These are phyloP conservation scores for Yamadazyma scolyti DNA, from an alignment of 805 yeast genomes.

Conservation along the genomic window DNA sequence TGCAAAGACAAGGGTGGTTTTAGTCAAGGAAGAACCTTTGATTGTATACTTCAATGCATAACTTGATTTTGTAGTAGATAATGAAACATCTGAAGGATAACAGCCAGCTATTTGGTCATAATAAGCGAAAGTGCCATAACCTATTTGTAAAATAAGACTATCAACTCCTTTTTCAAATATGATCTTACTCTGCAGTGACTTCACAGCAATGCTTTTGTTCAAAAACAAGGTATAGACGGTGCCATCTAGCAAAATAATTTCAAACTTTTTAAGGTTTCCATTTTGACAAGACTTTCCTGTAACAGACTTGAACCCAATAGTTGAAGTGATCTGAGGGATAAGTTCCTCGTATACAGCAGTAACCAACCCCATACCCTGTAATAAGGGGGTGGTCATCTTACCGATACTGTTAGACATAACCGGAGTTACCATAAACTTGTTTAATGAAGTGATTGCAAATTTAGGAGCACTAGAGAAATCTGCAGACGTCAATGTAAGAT, in stretches of 20 bases:
- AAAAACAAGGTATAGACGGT: conserved; percentile 19
- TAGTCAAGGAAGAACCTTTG: conserved; percentile 44
- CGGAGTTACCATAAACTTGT: conserved; percentile 14
- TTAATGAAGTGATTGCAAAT: conserved; percentile 7
- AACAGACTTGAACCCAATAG: conserved; percentile 29
- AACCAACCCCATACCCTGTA: conserved; percentile 78
- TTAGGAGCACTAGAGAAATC: conserved; percentile 8
- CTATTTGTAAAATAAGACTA: conserved; percentile 21
- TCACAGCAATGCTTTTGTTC: conserved; percentile 16
- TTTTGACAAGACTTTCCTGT: conserved; percentile 12
- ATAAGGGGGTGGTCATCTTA: conserved; percentile 51
- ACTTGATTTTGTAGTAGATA: conserved; percentile 25
- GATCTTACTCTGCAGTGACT: conserved; percentile 11
- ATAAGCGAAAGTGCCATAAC: conserved; percentile 20
- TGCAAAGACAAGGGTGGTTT: conserved; percentile 51
- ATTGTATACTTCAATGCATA: conserved; percentile 43
- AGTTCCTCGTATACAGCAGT: conserved; percentile 56
- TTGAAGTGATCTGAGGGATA: conserved; percentile 54
- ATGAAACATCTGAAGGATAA: conserved; percentile 48
- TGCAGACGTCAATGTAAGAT: conserved; percentile 10
- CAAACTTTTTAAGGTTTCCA: conserved; percentile 12
- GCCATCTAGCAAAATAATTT: conserved; percentile 12
- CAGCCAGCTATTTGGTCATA: conserved; percentile 65
- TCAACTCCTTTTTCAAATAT: conserved; percentile 14
- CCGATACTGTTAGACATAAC: conserved; percentile 36